A percentile compares a stretch with the other conserved stretches of the same genome.
Evolutionary conservation across 306 rosid genomes (phyloP).

Genomic region (Cyamopsis tetragonoloba): DNA sequence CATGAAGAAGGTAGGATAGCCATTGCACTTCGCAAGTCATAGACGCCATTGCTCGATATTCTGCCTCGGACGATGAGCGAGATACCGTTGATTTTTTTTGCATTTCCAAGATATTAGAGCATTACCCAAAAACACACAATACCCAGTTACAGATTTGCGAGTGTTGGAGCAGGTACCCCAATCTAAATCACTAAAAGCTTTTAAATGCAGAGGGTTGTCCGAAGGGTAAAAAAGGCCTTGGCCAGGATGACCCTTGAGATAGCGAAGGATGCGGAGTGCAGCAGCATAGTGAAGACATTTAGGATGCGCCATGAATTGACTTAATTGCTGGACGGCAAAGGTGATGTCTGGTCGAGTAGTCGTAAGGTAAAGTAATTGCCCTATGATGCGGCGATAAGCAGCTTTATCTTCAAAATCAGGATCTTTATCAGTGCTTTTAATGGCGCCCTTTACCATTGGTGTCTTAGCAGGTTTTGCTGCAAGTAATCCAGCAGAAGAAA

Average conservation of each 20-base stretch:
- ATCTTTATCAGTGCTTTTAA: not conserved
- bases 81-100: not conserved
- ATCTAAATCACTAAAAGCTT: not conserved
- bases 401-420: not conserved
- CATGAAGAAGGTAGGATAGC: not conserved
- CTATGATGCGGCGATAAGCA: not conserved
- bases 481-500: not conserved
- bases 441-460: not conserved
- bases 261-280: not conserved
- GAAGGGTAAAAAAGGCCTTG: not conserved
- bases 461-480: not conserved
- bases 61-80: not conserved
- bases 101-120: not conserved
- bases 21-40: not conserved
- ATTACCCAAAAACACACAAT: not conserved
- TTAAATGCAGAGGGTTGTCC: accelerated
- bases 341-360: too few relatives aligned
- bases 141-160: too few relatives aligned
- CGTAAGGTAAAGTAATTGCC: too few relatives aligned
- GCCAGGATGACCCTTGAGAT: not conserved
- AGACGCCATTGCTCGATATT: not conserved
- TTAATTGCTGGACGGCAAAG: too few relatives aligned
- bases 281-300: too few relatives aligned
- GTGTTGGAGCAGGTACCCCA: not conserved
- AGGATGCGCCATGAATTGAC: too few relatives aligned